Percentiles rank a stretch among this genome's conserved stretches.
Evolutionary conservation across 192 early-diverging fungal genomes (phyloP).

Genomic region (Mortierella antarctica): DNA sequence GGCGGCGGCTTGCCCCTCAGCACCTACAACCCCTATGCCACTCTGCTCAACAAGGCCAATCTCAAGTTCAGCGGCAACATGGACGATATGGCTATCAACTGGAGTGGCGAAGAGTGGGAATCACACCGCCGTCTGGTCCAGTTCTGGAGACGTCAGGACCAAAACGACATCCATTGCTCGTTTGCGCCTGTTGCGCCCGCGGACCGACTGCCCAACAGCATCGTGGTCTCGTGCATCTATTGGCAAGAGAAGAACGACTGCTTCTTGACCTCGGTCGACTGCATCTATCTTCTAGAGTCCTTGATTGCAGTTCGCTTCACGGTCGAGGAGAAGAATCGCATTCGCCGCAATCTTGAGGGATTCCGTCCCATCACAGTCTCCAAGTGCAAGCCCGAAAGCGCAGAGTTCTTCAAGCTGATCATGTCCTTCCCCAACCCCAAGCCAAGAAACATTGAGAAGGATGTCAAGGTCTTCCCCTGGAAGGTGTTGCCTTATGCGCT

Average conservation of each 20-base stretch:
- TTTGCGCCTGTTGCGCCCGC: conserved; percentile 68
- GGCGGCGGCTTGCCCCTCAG: conserved; percentile 11
- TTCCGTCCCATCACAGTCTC: conserved; percentile 82
- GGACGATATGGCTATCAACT: conserved; percentile 72
- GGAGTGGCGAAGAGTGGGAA: conserved; percentile 73
- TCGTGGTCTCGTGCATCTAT: conserved; percentile 82
- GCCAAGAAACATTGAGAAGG: conserved; percentile 89
- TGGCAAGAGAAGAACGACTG: conserved; percentile 74
- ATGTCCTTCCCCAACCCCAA: conserved; percentile 87
- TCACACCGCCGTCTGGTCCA: conserved; percentile 74
- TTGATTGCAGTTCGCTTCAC: conserved; percentile 80
- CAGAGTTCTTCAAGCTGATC: conserved; percentile 82
- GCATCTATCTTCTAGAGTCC: conserved; percentile 76
- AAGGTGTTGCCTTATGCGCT: conserved; percentile 73
- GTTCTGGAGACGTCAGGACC: conserved; percentile 75
- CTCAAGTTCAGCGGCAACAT: conserved; percentile 63
- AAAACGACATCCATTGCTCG: conserved; percentile 69
- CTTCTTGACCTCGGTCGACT: conserved; percentile 82
- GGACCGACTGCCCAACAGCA: conserved; percentile 68
- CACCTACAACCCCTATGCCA: conserved; percentile 35
- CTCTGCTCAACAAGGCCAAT: conserved; percentile 38
- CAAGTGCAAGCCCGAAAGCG: conserved; percentile 79
- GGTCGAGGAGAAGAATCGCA: conserved; percentile 88
- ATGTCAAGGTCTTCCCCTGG: conserved; percentile 68
- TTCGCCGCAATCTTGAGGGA: conserved; percentile 85